These are phyloP conservation scores for Ceratobasidium sp. DNA, from an alignment of 1,284 basidiomycete genomes.

Conservation along the genomic window DNA sequence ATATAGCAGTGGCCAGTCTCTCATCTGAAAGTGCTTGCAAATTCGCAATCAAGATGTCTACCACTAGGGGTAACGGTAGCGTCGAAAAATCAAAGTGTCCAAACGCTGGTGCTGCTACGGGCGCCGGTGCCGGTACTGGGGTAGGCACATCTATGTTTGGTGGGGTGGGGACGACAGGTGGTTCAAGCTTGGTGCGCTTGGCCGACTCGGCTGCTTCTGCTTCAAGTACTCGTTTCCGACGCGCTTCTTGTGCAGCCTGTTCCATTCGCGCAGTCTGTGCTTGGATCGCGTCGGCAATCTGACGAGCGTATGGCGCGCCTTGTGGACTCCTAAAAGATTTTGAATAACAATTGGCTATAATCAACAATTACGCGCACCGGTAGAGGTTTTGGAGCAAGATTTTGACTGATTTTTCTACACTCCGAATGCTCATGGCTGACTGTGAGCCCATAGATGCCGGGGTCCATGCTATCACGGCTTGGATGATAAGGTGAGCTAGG, in stretches of 20 bases:
- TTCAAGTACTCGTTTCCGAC: slow-evolving; percentile 58
- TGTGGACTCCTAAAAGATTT: slow-evolving; percentile 56
- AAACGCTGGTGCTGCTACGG: slow-evolving; percentile 54
- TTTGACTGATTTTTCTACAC: slow-evolving; percentile 90
- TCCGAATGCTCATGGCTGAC: slow-evolving; percentile 69
- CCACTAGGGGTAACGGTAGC: slow-evolving; percentile 79
- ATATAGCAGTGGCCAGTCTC: slow-evolving; percentile 55
- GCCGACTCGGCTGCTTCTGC: slow-evolving; percentile 49
- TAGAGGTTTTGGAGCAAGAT: slow-evolving; percentile 85
- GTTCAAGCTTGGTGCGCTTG: slow-evolving; percentile 36
- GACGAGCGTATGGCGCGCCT: slow-evolving; percentile 60
- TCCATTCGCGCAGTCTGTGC: slow-evolving; percentile 82
- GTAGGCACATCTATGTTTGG: slow-evolving; percentile 55
- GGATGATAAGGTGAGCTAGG: slow-evolving; percentile 78
- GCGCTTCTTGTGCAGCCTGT: slow-evolving; percentile 48
- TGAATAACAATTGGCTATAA: neutral
- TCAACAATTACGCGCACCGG: slow-evolving; percentile 57
- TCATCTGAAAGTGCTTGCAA: slow-evolving; percentile 78
- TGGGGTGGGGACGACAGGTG: slow-evolving; percentile 47
- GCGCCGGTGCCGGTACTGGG: slow-evolving; percentile 52
- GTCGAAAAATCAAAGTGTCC: slow-evolving; percentile 86
- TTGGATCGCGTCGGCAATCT: slow-evolving; percentile 72
- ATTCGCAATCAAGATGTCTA: slow-evolving; percentile 89
- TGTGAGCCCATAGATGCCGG: slow-evolving; percentile 70
- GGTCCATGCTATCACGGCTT: slow-evolving; percentile 84